A percentile compares a stretch with the other conserved stretches of the same genome.
phyloP scores from a whole-genome alignment of 2,329 filamentous ascomycete genomes.

The Colletotrichum cordylinicola region DNA sequence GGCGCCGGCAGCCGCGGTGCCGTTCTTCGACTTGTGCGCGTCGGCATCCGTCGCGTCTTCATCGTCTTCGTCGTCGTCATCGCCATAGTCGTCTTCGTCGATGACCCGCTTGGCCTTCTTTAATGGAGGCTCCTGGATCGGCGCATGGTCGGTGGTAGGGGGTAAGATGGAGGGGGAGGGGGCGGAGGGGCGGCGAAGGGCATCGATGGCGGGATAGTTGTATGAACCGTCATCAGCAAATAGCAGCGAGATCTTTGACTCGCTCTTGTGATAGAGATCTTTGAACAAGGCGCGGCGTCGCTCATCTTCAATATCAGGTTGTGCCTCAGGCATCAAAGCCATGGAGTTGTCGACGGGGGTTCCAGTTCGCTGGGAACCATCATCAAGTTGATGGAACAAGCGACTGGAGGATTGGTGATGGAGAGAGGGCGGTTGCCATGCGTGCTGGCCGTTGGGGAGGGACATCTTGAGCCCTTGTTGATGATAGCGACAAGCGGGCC shows the following conservation, averaged over 20 bases:
- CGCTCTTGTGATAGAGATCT: slow-evolving; percentile 77
- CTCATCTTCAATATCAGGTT: slow-evolving; percentile 69
- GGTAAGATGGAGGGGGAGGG: slow-evolving; percentile 50
- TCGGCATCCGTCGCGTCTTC: slow-evolving; percentile 69
- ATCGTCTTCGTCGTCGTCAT: slow-evolving; percentile 81
- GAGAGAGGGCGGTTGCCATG: slow-evolving; percentile 67
- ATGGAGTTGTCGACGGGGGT: slow-evolving; percentile 56
- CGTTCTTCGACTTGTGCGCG: slow-evolving; percentile 58
- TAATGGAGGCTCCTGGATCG: slow-evolving; percentile 64
- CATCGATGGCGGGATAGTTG: slow-evolving; percentile 58
- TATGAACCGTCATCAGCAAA: slow-evolving; percentile 67
- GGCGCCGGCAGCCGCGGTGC: slow-evolving; percentile 55
- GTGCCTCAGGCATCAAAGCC: slow-evolving; percentile 66
- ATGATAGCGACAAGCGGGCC: slow-evolving; percentile 53
- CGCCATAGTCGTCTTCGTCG: slow-evolving; percentile 85
- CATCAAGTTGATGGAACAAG: slow-evolving; percentile 65
- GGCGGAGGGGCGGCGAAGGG: slow-evolving; percentile 51
- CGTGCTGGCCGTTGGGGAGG: slow-evolving; percentile 68
- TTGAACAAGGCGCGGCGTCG: slow-evolving; percentile 76
- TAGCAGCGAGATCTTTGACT: slow-evolving; percentile 78
- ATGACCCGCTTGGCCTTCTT: slow-evolving; percentile 82
- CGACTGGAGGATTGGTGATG: slow-evolving; percentile 52
- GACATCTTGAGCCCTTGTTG: slow-evolving; percentile 65
- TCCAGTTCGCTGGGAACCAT: slow-evolving; percentile 58
- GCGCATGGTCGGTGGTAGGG: slow-evolving; percentile 63